A percentile compares a stretch with the other conserved stretches of the same genome.
Evolutionary conservation across 768 basidiomycete species (phyloP).

Genomic region (Chalciporus piperatus): DNA sequence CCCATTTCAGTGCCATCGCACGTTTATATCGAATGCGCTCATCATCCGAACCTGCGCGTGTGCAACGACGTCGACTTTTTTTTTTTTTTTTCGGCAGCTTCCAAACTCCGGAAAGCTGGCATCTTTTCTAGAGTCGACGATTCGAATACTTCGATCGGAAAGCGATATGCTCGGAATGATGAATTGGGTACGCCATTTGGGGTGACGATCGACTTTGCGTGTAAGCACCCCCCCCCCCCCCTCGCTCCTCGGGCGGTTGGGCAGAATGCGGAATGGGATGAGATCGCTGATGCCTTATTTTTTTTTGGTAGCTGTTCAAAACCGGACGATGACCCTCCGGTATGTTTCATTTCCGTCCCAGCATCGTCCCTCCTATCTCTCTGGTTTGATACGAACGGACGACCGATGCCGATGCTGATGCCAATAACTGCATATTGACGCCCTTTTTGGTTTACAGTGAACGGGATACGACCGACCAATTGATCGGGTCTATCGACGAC

Average conservation of each 20-base stretch:
- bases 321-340: slow-evolving; percentile 93
- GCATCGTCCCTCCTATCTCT: slow-evolving; percentile 2
- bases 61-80: no score
- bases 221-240: slow-evolving; percentile 50
- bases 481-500: slow-evolving; percentile 83
- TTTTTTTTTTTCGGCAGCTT: slow-evolving; percentile 47
- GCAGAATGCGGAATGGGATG: background rate
- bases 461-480: slow-evolving; percentile 90
- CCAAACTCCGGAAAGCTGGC: slow-evolving; percentile 83
- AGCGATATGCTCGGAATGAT: slow-evolving; percentile 96
- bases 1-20: no score
- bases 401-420: background rate
- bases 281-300: background rate
- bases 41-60: background rate
- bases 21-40: background rate
- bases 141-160: slow-evolving; percentile 92
- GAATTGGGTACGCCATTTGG: slow-evolving; percentile 98
- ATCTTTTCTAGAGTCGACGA: slow-evolving; percentile 94
- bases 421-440: background rate
- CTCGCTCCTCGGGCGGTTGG: accelerated
- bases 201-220: slow-evolving; percentile 93
- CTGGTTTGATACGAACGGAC: background rate
- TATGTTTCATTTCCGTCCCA: slow-evolving; percentile 38
- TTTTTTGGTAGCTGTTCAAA: slow-evolving; percentile 67
- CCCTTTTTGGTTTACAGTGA: slow-evolving; percentile 50